These are phyloP conservation scores for Dendrothele bispora DNA, from an alignment of 768 basidiomycete genomes.

Conservation along the genomic window DNA sequence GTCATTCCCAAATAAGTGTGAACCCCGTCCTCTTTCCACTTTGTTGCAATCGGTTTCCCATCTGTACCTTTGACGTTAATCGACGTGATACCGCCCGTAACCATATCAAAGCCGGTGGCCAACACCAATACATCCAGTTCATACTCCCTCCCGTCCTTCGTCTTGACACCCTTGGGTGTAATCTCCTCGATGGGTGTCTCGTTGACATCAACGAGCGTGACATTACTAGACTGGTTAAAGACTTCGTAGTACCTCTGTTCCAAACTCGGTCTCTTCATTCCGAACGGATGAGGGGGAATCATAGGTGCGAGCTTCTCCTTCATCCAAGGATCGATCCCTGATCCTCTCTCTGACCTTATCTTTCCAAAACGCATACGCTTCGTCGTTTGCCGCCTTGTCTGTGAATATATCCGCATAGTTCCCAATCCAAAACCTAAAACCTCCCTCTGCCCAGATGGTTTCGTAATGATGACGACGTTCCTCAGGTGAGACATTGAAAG, in stretches of 20 bases:
- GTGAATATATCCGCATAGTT: constrained; percentile 1
- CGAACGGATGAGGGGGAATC: constrained; percentile 9
- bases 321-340: constrained; percentile 7
- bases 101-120: constrained; percentile 15
- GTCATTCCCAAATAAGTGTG: no score
- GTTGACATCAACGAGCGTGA: constrained; percentile 1
- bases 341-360: constrained; percentile 11
- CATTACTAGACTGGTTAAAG: constrained; percentile 9
- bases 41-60: no score
- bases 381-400: constrained; percentile 5
- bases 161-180: background rate
- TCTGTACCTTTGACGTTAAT: no score
- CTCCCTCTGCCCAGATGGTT: constrained; percentile 3
- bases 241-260: constrained; percentile 11
- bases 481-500: constrained; percentile 2
- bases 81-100: no score
- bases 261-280: constrained; percentile 10
- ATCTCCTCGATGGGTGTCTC: constrained; percentile 6
- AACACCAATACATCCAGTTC: constrained; percentile 7
- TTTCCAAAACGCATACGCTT: constrained; percentile 13
- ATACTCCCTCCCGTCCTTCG: constrained; percentile 5
- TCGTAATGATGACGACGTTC: constrained; percentile 2
- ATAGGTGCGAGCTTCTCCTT: constrained; percentile 12
- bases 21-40: no score
- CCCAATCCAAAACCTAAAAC: constrained; percentile 3